Conservation (phyloP, 768 basidiomycete species). For the Lactarius hengduanensis region DNA sequence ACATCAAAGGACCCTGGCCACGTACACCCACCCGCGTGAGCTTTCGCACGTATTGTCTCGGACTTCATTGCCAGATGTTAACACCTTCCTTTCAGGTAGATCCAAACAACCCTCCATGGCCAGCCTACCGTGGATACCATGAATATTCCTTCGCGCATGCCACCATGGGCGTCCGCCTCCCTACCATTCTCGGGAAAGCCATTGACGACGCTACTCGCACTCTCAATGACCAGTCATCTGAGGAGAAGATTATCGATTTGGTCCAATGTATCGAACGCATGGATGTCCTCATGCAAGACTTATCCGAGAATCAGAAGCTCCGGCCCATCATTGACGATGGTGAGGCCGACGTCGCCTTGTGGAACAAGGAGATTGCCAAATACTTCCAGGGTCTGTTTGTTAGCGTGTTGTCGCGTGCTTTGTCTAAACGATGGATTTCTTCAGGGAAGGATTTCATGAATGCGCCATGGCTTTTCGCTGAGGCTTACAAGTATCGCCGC, state of each 20-base stretch:
- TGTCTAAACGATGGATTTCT: neutral
- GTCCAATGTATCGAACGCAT: constrained; percentile 84
- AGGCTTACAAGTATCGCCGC: constrained; percentile 90
- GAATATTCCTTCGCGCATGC: constrained; percentile 86
- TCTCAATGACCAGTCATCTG: constrained; percentile 79
- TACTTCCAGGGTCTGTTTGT: constrained; percentile 74
- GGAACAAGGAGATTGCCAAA: constrained; percentile 97
- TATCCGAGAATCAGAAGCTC: constrained; percentile 80
- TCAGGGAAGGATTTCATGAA: constrained; percentile 90
- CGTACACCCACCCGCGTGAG: constrained; percentile 67
- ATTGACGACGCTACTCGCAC: constrained; percentile 90
- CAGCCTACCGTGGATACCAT: constrained; percentile 77
- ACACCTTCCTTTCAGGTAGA: constrained; percentile 49
- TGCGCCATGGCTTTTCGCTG: constrained; percentile 95
- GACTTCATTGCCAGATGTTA: neutral
- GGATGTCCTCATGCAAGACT: constrained; percentile 84
- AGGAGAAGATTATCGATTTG: constrained; percentile 83
- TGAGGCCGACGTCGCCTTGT: constrained; percentile 89
- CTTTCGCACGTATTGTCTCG: constrained; percentile 26
- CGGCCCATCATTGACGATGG: constrained; percentile 87
- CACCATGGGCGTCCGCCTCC: constrained; percentile 94
- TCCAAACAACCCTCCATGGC: constrained; percentile 82
- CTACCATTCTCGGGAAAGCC: constrained; percentile 93
- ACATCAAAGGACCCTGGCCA: constrained; percentile 71
- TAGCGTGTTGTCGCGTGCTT: neutral